These are phyloP conservation scores for Cajanus cajan DNA, from an alignment of 306 rosid genomes.

Conservation along the genomic window DNA sequence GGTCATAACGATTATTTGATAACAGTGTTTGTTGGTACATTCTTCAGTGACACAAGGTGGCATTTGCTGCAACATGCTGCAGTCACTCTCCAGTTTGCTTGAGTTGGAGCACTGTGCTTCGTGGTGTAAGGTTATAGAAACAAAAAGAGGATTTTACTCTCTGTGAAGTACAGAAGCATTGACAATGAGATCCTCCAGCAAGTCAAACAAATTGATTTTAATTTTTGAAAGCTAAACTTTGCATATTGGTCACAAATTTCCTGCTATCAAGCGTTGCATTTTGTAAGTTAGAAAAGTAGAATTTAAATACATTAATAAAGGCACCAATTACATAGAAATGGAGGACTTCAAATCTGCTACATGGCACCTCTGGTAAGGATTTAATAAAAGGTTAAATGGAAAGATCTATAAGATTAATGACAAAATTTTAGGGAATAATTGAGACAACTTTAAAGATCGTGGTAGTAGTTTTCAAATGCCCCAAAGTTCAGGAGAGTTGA, in stretches of 20 bases:
- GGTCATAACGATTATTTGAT: too few species aligned
- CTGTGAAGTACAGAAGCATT: background rate
- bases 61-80: background rate
- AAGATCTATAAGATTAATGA: background rate
- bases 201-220: background rate
- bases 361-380: background rate
- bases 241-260: background rate
- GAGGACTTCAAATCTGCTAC: background rate
- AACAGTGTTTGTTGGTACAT: too few species aligned
- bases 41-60: background rate
- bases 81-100: background rate
- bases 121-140: background rate
- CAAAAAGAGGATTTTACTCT: background rate
- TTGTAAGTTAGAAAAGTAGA: background rate
- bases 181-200: background rate
- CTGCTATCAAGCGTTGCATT: background rate
- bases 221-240: background rate
- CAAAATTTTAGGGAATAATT: background rate
- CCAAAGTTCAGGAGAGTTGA: background rate
- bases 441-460: background rate
- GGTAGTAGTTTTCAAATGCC: background rate
- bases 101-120: background rate
- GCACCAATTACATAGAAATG: background rate
- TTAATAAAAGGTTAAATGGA: background rate
- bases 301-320: background rate